Evolutionary conservation across 2,329 filamentous ascomycete species (phyloP), one percentile per base, ranked within the genome.

Genomic region (Claviceps quebecensis): DNA sequence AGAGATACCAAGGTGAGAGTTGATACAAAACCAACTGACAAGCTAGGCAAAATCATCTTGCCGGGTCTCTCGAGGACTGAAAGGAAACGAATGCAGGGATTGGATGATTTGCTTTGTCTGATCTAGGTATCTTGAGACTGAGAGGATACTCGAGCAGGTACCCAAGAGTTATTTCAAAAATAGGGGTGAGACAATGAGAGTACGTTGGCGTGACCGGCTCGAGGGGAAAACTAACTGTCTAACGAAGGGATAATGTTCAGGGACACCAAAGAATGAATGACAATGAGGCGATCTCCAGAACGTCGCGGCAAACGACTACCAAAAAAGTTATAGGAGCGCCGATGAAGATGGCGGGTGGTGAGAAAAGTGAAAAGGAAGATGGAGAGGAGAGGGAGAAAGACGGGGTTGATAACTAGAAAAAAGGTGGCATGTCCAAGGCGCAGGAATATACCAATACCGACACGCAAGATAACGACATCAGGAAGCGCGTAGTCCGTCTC

Each of bases 261-360:
- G 47, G 39, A 41, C 26, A 22, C 14, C 46, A 50, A 50, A 53
- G 23, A 50, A 53, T 50, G 51, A 50, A 50, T 39, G n/a, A 23
- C 48, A 50, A 40, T 37, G 43, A 50, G 36, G 43, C 17, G 29
- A 47, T 44, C 11, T 49, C 51, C 48, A 50, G 45, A 45, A 26
- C 34, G 48, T 50, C 43, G 48, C 44, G 38, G 39, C 40, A 11
- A 19, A 17, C 19, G 38, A 19, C 40, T 39, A 47, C 43, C 49
- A 46, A 38, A 37, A 53, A 34, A 45, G n/a, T 23, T 44, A 50
- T 50, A 50, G 48, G 40, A 34, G 29, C 34, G 40, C 41, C 48
- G 26, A 38, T 9, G 41, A 37, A n/a, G 19, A 44, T 26, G 41
- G 48, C 29, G 26, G 41, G n/a, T 49, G 48, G 26, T 2, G 29